Percentiles rank a stretch among this genome's conserved stretches.
These are phyloP conservation scores for Fusarium domesticum DNA, from an alignment of 2,329 filamentous ascomycete genomes.

Conservation along the genomic window DNA sequence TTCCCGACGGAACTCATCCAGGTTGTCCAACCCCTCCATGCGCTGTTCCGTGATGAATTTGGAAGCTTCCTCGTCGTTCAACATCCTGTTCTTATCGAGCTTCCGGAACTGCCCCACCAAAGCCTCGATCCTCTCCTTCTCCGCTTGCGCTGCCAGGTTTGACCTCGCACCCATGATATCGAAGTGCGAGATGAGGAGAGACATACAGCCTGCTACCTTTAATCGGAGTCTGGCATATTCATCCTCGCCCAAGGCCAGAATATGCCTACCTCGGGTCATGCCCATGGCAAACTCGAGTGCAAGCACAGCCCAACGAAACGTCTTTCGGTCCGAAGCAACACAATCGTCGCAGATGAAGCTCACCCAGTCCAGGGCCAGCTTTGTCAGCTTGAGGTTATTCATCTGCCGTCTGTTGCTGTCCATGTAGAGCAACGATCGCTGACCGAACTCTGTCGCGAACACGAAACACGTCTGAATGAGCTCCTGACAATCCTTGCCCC, in stretches of 20 bases:
- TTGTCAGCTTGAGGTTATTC: conserved; percentile 94
- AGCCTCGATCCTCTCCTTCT: conserved; percentile 83
- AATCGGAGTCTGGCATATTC: conserved; percentile 80
- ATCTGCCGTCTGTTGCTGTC: conserved; percentile 92
- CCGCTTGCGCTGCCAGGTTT: conserved; percentile 87
- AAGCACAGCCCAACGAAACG: conserved; percentile 94
- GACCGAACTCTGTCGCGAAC: conserved; percentile 98
- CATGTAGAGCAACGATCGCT: conserved; percentile 91
- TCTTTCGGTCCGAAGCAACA: conserved; percentile 87
- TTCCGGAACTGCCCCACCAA: conserved; percentile 72
- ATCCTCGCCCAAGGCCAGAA: conserved; percentile 82
- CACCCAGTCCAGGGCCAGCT: conserved; percentile 93
- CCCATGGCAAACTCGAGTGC: conserved; percentile 96
- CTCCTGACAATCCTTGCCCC: conserved; percentile 84
- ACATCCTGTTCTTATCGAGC: conserved; percentile 69
- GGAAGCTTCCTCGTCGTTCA: conserved; percentile 83
- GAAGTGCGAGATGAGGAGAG: conserved; percentile 93
- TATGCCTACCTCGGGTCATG: conserved; percentile 91
- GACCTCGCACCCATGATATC: conserved; percentile 98
- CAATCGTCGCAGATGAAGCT: conserved; percentile 98
- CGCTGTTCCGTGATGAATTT: conserved; percentile 73
- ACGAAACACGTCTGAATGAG: conserved; percentile 97
- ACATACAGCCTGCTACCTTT: conserved; percentile 97
- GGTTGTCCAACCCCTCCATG: conserved; percentile 65
- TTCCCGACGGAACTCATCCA: conserved; percentile 76